A percentile compares a stretch with the other conserved stretches of the same genome.
These are phyloP conservation scores for Penicillium chermesinum DNA, from an alignment of 495 filamentous ascomycete species.

Conservation along the genomic window DNA sequence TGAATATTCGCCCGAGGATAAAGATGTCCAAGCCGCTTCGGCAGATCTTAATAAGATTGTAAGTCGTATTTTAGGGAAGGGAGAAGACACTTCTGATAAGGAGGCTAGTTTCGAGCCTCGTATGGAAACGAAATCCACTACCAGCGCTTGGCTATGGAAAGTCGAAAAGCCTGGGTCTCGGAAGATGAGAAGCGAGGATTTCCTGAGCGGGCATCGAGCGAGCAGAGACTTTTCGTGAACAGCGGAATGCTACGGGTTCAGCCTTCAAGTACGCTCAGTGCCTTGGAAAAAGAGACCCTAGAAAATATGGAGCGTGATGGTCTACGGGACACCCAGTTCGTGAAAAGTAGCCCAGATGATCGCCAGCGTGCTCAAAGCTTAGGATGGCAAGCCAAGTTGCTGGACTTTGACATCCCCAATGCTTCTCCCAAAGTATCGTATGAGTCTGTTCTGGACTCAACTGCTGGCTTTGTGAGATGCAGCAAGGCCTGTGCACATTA, in stretches of 20 bases:
- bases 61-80: too few species aligned
- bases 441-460: conserved; percentile 14
- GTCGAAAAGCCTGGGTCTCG: conserved; percentile 8
- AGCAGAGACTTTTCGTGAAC: conserved; percentile 9
- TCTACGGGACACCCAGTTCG: conserved; percentile 13
- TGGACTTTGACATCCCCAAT: conserved; percentile 10
- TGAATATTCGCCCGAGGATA: too few species aligned
- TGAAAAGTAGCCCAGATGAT: conserved; percentile 12
- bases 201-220: not conserved
- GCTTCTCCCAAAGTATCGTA: conserved; percentile 2
- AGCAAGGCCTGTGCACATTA: conserved; percentile 16
- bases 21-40: too few species aligned
- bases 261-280: conserved; percentile 6
- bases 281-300: conserved; percentile 11
- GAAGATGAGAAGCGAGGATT: conserved; percentile 13
- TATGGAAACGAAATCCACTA: conserved; percentile 17
- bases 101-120: conserved; percentile 17
- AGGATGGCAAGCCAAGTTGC: conserved; percentile 15
- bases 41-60: too few species aligned
- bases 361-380: conserved; percentile 6
- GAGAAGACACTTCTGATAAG: too few species aligned
- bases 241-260: conserved; percentile 15
- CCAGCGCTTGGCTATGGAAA: conserved; percentile 15
- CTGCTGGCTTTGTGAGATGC: conserved; percentile 15
- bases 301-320: conserved; percentile 16